A percentile compares a stretch with the other conserved stretches of the same genome.
Evolutionary conservation across 768 basidiomycete species (phyloP).

Genomic region (Auricularia sp.): DNA sequence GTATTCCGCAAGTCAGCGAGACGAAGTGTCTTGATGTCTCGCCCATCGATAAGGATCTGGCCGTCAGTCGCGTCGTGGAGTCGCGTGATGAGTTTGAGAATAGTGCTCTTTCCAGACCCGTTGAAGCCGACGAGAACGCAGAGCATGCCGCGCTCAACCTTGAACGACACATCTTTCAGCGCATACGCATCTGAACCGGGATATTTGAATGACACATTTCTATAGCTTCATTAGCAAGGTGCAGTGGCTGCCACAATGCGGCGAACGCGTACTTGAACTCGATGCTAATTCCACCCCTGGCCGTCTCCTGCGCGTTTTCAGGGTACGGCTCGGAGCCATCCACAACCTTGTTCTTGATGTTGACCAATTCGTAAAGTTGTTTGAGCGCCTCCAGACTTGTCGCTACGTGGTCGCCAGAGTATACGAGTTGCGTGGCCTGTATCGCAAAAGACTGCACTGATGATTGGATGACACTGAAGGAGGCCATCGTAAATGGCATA

Average conservation of each 20-base stretch:
- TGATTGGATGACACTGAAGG: conserved; percentile 47
- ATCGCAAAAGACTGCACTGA: conserved; percentile 42
- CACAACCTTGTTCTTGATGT: neutral
- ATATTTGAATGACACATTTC: conserved; percentile 14
- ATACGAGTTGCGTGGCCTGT: conserved; percentile 40
- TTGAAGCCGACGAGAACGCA: conserved; percentile 26
- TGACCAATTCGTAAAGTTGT: conserved; percentile 5
- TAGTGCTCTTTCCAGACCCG: conserved; percentile 26
- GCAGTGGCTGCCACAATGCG: neutral
- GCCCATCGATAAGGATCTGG: conserved; percentile 38
- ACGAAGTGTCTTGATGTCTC: conserved; percentile 49
- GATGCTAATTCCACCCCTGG: conserved; percentile 5
- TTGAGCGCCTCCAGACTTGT: conserved; percentile 5
- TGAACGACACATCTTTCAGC: conserved; percentile 20
- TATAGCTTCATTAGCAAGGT: neutral
- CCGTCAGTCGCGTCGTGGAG: conserved; percentile 39
- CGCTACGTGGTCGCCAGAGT: conserved; percentile 11
- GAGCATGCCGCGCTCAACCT: conserved; percentile 22
- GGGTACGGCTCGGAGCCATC: conserved; percentile 9
- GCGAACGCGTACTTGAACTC: conserved; percentile 5
- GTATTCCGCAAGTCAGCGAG: conserved; percentile 56
- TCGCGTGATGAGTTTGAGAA: conserved; percentile 41
- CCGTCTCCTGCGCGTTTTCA: neutral
- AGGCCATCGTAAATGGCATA: conserved; percentile 57
- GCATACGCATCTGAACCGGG: conserved; percentile 19